Percentiles rank a stretch among this genome's conserved stretches.
Evolutionary conservation across 106 monocot genomes (phyloP).

Genomic region (Dioscorea zingiberensis): DNA sequence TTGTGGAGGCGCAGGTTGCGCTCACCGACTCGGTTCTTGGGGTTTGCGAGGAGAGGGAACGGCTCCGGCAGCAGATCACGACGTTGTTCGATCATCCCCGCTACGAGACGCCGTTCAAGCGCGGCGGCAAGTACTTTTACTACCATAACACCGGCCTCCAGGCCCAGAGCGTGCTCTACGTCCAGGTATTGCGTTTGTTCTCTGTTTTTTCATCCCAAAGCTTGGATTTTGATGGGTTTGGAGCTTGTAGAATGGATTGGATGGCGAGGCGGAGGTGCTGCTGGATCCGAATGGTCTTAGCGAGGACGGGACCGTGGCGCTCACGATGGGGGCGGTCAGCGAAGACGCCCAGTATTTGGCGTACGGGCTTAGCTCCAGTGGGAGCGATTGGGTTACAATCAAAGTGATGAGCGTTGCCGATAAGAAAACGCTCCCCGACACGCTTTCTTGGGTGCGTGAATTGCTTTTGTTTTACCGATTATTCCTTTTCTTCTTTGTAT

Average conservation of each 20-base stretch:
- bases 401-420: constrained; percentile 74
- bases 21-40: constrained; percentile 59
- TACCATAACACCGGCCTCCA: constrained; percentile 87
- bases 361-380: constrained; percentile 75
- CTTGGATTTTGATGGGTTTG: not conserved
- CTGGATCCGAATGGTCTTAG: constrained; percentile 83
- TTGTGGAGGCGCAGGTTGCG: constrained; percentile 60
- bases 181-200: constrained; percentile 38
- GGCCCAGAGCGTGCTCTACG: constrained; percentile 77
- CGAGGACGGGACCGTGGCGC: constrained; percentile 73
- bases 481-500: not conserved
- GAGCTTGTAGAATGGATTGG: constrained; percentile 41
- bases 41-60: constrained; percentile 49
- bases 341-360: constrained; percentile 69
- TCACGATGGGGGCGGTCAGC: constrained; percentile 40
- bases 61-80: constrained; percentile 39
- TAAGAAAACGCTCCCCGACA: constrained; percentile 47
- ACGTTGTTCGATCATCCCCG: constrained; percentile 69
- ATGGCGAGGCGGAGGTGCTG: constrained; percentile 56
- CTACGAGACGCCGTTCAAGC: constrained; percentile 50
- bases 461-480: not conserved
- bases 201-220: no score
- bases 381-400: constrained; percentile 92
- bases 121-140: constrained; percentile 72
- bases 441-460: constrained; percentile 74